Conservation (phyloP, 495 filamentous ascomycete genomes). For the Daldinia grandis region DNA sequence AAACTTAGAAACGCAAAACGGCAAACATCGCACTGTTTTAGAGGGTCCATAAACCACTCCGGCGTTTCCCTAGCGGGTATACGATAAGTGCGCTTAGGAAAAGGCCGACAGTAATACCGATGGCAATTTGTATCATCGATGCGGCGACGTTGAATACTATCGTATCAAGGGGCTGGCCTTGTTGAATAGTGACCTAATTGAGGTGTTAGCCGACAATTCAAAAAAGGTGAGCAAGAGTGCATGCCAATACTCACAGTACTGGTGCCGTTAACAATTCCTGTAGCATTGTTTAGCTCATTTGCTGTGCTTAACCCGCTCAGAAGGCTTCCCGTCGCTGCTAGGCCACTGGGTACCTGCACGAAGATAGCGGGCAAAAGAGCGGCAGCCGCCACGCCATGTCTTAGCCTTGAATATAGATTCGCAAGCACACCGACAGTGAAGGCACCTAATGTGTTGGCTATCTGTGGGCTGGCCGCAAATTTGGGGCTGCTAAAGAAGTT, state of each 20-base stretch:
- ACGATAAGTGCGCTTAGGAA: conserved; percentile 87
- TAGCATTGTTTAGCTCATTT: conserved; percentile 71
- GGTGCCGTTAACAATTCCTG: conserved; percentile 37
- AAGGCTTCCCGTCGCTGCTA: conserved; percentile 84
- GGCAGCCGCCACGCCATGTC: conserved; percentile 85
- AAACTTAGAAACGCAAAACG: conserved; percentile 8
- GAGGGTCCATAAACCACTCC: conserved; percentile 90
- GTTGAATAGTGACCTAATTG: conserved; percentile 30
- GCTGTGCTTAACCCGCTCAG: conserved; percentile 86
- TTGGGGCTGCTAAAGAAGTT: conserved; percentile 79
- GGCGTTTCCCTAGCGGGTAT: conserved; percentile 90
- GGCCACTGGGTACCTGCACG: conserved; percentile 89
- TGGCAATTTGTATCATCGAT: conserved; percentile 89
- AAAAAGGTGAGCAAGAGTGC: neutral
- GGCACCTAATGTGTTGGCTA: conserved; percentile 85
- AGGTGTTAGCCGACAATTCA: conserved; percentile 6
- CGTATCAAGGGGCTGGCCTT: conserved; percentile 57
- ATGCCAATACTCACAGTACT: conserved; percentile 31
- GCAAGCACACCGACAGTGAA: conserved; percentile 86
- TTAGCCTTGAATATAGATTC: conserved; percentile 85
- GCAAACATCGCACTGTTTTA: conserved; percentile 50
- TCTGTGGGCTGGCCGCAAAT: conserved; percentile 80
- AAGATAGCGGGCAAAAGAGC: conserved; percentile 93
- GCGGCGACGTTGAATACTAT: conserved; percentile 87
- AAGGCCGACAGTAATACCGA: conserved; percentile 90